phyloP scores from a whole-genome alignment of 495 filamentous ascomycete species.

The Penicillium parvum region DNA sequence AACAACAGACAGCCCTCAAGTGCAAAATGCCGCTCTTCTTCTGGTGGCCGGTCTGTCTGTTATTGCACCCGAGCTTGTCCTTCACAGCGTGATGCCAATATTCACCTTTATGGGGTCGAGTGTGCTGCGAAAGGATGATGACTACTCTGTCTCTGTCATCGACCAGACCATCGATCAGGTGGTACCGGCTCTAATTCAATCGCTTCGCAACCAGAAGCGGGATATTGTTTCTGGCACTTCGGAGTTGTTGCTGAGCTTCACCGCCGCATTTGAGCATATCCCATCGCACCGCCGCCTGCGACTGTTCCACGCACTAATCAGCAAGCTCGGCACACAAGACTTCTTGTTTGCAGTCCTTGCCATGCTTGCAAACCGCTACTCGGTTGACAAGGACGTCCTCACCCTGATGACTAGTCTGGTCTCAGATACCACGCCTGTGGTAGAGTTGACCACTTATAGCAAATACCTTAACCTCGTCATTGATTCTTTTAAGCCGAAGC shows the following conservation, averaged over 20 bases:
- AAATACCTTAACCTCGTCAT: conserved; percentile 67
- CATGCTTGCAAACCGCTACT: conserved; percentile 46
- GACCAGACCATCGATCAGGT: conserved; percentile 80
- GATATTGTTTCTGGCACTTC: conserved; percentile 74
- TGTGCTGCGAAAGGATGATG: conserved; percentile 83
- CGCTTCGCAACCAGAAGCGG: conserved; percentile 70
- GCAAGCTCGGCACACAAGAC: conserved; percentile 76
- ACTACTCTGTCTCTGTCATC: conserved; percentile 92
- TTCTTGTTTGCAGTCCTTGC: conserved; percentile 52
- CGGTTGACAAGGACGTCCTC: conserved; percentile 41
- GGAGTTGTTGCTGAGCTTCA: conserved; percentile 86
- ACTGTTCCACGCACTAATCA: conserved; percentile 71
- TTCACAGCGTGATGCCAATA: conserved; percentile 97
- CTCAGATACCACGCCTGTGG: conserved; percentile 54
- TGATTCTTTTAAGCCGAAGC: conserved; percentile 69
- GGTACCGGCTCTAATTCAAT: conserved; percentile 84
- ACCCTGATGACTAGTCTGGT: conserved; percentile 40
- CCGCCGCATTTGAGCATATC: conserved; percentile 90
- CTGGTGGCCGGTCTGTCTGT: conserved; percentile 78
- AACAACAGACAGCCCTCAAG: conserved; percentile 78
- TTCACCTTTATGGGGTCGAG: conserved; percentile 96
- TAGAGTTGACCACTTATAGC: conserved; percentile 62
- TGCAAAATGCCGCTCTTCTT: conserved; percentile 88
- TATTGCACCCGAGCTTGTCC: conserved; percentile 78
- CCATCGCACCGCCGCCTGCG: conserved; percentile 75